Evolutionary conservation across 2,329 filamentous ascomycete genomes (phyloP), one percentile per base, ranked within the genome.

Genomic region (Aspergillus chevalieri): DNA sequence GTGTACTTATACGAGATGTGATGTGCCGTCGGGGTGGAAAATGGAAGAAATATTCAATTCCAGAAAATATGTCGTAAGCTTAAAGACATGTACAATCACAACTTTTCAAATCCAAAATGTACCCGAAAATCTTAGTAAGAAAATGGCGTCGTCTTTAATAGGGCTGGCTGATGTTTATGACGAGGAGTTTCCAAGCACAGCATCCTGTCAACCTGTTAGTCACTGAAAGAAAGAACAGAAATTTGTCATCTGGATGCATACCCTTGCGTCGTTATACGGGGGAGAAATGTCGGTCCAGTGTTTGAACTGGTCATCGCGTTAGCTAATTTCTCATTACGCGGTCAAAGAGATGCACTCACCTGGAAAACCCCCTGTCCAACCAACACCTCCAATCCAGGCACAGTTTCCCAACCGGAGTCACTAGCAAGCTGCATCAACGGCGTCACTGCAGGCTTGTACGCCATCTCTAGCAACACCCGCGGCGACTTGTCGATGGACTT

Each of bases 371-470:
- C 93, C 70, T 98, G 93, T 4, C 87, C 89, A 52, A 90, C 84
- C 48, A 98, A 76, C 26, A 93, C 90, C 69, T 98, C 93, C 36
- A 96, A 71, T 0, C 93, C 93, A 6, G 89, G 85, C 54, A 97
- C 85, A 2, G 86, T 89, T 49, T 74, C 79, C 93, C 93, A 98
- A 3, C 85, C 85, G 10, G 81, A 80, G 57, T 86, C 80, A 59
- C 83, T 78, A 2, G 91, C 92, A 65, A 96, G 74, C 65, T 87
- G 80, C 84, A 97, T 96, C 57, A 95, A 71, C 6, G 85, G 81
- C 4, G 93, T 98, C 47, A 87, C 79, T 0, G 80, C 76, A 17
- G 93, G 93, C 70, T 92, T 94, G 70, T 98, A 98, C 2, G 93
- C 92, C 91, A 98, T 95, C 69, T 98, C 93, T 3, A 97, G 73